A percentile compares a stretch with the other conserved stretches of the same genome.
phyloP scores from a whole-genome alignment of 257 asterid species.

The Datura wrightii region DNA sequence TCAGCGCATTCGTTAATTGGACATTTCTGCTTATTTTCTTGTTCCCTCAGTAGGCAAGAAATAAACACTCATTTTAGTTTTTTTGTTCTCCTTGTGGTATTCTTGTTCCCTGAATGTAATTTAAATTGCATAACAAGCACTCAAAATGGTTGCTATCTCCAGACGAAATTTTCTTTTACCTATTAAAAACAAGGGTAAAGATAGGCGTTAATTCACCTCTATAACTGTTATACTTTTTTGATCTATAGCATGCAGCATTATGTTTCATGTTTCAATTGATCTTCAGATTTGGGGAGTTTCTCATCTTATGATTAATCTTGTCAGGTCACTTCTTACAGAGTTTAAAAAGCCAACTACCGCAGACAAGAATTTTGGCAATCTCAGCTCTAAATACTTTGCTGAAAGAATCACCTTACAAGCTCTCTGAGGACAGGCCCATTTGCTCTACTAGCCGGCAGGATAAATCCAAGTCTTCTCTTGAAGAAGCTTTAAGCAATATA shows the following conservation, averaged over 20 bases:
- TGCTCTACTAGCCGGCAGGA: conserved; percentile 45
- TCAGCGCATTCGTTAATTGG: not conserved
- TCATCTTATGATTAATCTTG: conserved; percentile 39
- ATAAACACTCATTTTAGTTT: not conserved
- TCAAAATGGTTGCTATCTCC: conserved; percentile 15
- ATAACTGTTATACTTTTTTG: conserved; percentile 21
- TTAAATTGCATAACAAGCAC: not conserved
- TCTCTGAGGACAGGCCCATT: conserved; percentile 50
- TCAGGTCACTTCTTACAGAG: conserved; percentile 96
- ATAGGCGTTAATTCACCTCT: not conserved
- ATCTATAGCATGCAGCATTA: conserved; percentile 28
- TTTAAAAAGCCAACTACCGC: conserved; percentile 98
- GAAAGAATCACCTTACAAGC: conserved; percentile 93
- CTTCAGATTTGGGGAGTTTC: conserved; percentile 25
- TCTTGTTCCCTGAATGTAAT: not conserved
- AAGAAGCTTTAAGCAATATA: conserved; percentile 75
- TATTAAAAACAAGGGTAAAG: not conserved
- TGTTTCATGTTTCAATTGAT: conserved; percentile 2
- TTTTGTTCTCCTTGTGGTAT: conserved; percentile 4
- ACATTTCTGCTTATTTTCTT: not conserved
- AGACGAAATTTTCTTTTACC: not conserved
- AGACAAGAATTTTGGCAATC: conserved; percentile 96
- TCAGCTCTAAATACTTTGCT: conserved; percentile 93
- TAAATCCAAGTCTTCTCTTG: conserved; percentile 76
- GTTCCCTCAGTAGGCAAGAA: conserved; percentile 11